Evolutionary conservation across 257 asterid species (phyloP), one percentile per base, ranked within the genome.

Genomic region (Petrea volubilis): DNA sequence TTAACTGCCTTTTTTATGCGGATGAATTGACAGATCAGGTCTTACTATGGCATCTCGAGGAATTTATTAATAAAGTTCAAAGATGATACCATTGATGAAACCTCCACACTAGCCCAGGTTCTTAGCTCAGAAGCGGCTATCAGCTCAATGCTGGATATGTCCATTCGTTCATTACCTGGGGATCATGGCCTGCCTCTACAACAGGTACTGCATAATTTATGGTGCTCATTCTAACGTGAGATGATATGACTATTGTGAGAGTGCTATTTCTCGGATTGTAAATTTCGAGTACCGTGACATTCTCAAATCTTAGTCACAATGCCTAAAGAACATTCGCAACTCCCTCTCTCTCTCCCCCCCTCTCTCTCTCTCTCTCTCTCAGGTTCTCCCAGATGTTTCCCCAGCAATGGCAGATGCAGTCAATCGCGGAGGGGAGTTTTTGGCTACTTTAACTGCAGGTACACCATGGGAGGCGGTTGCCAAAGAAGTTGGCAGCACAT

Each of bases 381-480:
- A 95, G 97, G 93, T 81, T 43, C 79, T 92, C 53, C 97, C 97
- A 28, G 92, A 94, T 79, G 96, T 85, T 31, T 95, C 97, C 61
- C 99, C 97, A 13, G 97, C 88, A 53, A 88, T 91, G 99, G 89
- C 96, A 20, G 88, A 92, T 67, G 98, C 94, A 25, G 99, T 95
- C 43, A 90, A 82, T 29, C 90, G 92, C 12, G 91, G 99, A 68
- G 97, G 98, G 29, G 97, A 90, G 79, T 49, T 95, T 17, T 79
- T 95, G 85, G 92, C 89, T 0, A 84, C 64, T 75, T 75, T 95
- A 68, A 76, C 91, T 7, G 92, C 98, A 21, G 98, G 98, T 74
- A 92, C 99, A 17, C 99, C 98, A 20, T 95, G 98, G 99, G 98
- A 95, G 83, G 71, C 85, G 1, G 85, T 88, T 23, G 92, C 99